Evolutionary conservation across 805 yeast genomes (phyloP).

Genomic region (Candida rishiriensis): DNA sequence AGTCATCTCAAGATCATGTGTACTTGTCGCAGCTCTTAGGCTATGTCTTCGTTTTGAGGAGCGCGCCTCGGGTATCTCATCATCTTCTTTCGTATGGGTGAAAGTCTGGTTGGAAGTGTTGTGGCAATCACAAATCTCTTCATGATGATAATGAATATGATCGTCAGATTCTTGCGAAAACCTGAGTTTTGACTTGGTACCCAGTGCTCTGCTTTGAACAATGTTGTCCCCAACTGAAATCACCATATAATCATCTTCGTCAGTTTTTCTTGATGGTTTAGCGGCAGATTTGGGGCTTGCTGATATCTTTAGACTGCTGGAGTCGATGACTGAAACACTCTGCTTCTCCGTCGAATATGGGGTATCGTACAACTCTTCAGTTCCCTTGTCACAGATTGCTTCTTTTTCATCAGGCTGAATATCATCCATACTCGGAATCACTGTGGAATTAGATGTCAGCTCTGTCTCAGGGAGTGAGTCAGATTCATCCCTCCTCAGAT

Average conservation of each 20-base stretch:
- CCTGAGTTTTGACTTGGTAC: not conserved
- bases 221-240: constrained; percentile 6
- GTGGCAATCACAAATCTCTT: not conserved
- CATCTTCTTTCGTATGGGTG: not conserved
- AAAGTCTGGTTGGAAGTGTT: too few species aligned
- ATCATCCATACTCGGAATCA: not conserved
- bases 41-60: not conserved
- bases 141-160: not conserved
- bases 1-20: constrained; percentile 5
- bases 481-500: not conserved
- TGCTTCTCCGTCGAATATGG: too few species aligned
- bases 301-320: not conserved
- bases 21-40: not conserved
- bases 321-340: not conserved
- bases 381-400: not conserved
- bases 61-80: not conserved
- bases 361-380: constrained; percentile 1
- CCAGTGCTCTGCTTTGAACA: constrained; percentile 1
- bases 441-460: not conserved
- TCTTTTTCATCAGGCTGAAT: not conserved
- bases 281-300: not conserved
- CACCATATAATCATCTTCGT: constrained; percentile 4
- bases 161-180: constrained; percentile 1
- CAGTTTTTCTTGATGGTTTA: not conserved
- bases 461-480: not conserved